Evolutionary conservation across 345 rosid species (phyloP).

Genomic region (Angophora floribunda): DNA sequence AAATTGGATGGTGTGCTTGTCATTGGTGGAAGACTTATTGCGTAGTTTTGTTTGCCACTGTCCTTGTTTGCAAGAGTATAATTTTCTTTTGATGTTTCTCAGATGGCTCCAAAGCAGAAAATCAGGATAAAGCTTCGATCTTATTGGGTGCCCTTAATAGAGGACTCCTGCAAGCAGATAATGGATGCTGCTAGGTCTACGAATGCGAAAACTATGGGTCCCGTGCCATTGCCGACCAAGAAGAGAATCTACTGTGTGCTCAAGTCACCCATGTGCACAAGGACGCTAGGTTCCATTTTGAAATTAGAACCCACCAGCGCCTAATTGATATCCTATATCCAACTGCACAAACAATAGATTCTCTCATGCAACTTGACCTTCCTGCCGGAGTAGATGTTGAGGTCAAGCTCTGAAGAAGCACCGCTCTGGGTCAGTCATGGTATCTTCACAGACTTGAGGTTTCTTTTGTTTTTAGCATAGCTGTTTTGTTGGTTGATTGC

Average conservation of each 20-base stretch:
- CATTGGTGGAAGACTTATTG: not conserved
- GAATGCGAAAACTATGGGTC: constrained; percentile 92
- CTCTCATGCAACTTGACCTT: constrained; percentile 97
- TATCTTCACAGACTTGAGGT: constrained; percentile 1
- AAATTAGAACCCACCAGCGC: constrained; percentile 90
- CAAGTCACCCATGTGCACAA: constrained; percentile 99
- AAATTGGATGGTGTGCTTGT: not conserved
- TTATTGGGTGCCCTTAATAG: constrained; percentile 84
- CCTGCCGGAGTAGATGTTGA: constrained; percentile 97
- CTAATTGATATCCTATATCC: constrained; percentile 91
- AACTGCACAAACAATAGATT: constrained; percentile 92
- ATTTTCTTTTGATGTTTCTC: not conserved
- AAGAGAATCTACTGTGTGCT: constrained; percentile 86
- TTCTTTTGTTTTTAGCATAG: constrained; percentile 14
- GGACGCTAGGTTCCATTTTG: constrained; percentile 97
- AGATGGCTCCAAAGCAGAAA: constrained; percentile 96
- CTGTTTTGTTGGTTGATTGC: not conserved
- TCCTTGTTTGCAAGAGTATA: not conserved
- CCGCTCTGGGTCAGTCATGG: not conserved
- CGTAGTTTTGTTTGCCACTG: not conserved
- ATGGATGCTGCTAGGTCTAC: constrained; percentile 81
- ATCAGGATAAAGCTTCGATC: constrained; percentile 94
- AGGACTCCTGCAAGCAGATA: constrained; percentile 98
- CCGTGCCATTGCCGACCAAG: constrained; percentile 94
- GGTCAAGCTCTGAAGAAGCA: constrained; percentile 71